Percentiles rank a stretch among this genome's conserved stretches.
These are phyloP conservation scores for Clathrus columnatus DNA, from an alignment of 768 basidiomycete species.

Conservation along the genomic window DNA sequence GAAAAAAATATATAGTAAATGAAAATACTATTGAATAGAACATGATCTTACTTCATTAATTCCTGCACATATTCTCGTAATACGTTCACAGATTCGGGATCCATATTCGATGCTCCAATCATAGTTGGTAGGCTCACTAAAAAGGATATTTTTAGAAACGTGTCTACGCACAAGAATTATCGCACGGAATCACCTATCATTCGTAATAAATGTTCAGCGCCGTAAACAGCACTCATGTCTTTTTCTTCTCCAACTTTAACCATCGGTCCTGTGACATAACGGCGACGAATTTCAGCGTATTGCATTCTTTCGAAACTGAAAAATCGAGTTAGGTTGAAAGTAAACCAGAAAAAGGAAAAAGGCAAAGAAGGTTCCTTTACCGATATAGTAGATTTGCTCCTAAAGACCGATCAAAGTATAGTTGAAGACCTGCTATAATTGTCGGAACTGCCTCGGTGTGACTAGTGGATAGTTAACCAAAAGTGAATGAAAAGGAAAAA, in stretches of 20 bases:
- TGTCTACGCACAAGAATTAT: constrained; percentile 8
- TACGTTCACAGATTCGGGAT: constrained; percentile 73
- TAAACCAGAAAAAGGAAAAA: background rate
- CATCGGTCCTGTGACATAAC: constrained; percentile 63
- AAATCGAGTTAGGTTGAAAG: background rate
- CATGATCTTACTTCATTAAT: constrained; percentile 56
- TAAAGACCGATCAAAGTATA: constrained; percentile 90
- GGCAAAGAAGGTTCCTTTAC: background rate
- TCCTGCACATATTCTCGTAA: constrained; percentile 88
- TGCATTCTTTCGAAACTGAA: constrained; percentile 77
- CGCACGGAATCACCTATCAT: constrained; percentile 59
- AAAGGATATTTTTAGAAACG: constrained; percentile 4
- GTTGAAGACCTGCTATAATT: constrained; percentile 72
- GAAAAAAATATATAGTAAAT: background rate
- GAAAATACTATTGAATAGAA: background rate
- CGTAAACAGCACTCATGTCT: constrained; percentile 87
- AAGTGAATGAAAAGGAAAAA: background rate
- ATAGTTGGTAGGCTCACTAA: constrained; percentile 87
- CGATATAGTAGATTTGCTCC: constrained; percentile 89
- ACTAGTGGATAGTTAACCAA: constrained; percentile 24
- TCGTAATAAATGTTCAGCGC: constrained; percentile 86
- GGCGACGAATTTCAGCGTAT: constrained; percentile 70
- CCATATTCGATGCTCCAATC: constrained; percentile 84
- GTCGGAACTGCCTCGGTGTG: constrained; percentile 67
- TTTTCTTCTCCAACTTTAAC: constrained; percentile 62